Evolutionary conservation across 108 stramenopile species (phyloP).

Genomic region (Skeletonema menzelii): DNA sequence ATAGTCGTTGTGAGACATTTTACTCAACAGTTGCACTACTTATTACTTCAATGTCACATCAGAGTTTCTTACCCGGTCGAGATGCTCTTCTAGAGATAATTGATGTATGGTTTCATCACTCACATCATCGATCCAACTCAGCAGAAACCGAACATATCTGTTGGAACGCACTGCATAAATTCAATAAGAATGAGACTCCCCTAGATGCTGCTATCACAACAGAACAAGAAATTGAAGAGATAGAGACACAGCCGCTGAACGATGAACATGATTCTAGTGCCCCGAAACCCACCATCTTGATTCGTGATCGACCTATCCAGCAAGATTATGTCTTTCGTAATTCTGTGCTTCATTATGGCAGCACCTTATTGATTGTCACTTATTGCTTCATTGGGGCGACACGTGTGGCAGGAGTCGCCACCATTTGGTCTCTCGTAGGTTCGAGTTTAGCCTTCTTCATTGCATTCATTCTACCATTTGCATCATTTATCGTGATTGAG

Average conservation of each 20-base stretch:
- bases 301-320: not conserved
- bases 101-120: slow-evolving; percentile 1
- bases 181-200: not conserved
- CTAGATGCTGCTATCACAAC: not conserved
- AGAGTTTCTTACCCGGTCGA: not conserved
- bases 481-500: slow-evolving; percentile 48
- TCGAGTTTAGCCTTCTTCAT: slow-evolving; percentile 60
- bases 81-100: not conserved
- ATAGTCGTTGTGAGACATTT: not conserved
- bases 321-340: slow-evolving; percentile 8
- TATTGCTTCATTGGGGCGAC: slow-evolving; percentile 47
- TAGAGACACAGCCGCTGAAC: not conserved
- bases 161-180: not conserved
- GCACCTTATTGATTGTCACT: slow-evolving; percentile 47
- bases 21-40: not conserved
- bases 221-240: not conserved
- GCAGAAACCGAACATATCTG: not conserved
- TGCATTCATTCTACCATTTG: slow-evolving; percentile 61
- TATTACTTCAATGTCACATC: not conserved
- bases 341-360: slow-evolving; percentile 30
- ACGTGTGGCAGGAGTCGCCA: slow-evolving; percentile 56
- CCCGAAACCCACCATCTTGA: not conserved
- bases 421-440: slow-evolving; percentile 65
- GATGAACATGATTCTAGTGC: not conserved
- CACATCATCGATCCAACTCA: not conserved